These are phyloP conservation scores for Claviceps pazoutovae DNA, from an alignment of 2,329 filamentous ascomycete species.

Conservation along the genomic window DNA sequence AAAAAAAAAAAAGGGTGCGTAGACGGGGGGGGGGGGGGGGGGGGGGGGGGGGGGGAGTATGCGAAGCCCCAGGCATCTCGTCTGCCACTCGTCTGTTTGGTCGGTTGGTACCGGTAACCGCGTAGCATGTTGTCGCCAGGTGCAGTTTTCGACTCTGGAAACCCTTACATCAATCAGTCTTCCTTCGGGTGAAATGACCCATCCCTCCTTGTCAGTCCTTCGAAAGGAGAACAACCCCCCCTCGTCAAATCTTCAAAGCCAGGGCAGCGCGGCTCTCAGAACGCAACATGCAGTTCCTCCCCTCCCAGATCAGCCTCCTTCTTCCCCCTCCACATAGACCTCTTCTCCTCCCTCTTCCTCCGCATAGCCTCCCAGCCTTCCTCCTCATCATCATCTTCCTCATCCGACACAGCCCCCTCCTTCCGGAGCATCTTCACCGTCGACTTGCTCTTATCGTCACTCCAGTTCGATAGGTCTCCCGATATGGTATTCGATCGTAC, in stretches of 20 bases:
- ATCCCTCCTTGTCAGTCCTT: no score
- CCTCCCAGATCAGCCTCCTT: constrained; percentile 28
- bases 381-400: constrained; percentile 44
- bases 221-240: no score
- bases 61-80: no score
- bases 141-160: no score
- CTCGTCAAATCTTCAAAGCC: constrained; percentile 18
- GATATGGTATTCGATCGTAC: constrained; percentile 22
- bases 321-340: constrained; percentile 50
- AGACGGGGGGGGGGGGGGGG: no score
- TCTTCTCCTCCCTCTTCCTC: constrained; percentile 54
- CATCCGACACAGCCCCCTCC: constrained; percentile 15
- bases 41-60: no score
- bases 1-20: no score
- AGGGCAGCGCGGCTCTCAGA: constrained; percentile 31
- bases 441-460: constrained; percentile 19
- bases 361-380: constrained; percentile 59
- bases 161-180: no score
- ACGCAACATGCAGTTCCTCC: constrained; percentile 34
- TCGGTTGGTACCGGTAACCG: no score
- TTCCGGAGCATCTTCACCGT: constrained; percentile 26
- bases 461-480: constrained; percentile 17
- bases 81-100: no score
- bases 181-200: no score
- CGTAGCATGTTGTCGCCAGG: no score